phyloP scores from a whole-genome alignment of 768 basidiomycete species.

The Brasilioporus rufonigricans region DNA sequence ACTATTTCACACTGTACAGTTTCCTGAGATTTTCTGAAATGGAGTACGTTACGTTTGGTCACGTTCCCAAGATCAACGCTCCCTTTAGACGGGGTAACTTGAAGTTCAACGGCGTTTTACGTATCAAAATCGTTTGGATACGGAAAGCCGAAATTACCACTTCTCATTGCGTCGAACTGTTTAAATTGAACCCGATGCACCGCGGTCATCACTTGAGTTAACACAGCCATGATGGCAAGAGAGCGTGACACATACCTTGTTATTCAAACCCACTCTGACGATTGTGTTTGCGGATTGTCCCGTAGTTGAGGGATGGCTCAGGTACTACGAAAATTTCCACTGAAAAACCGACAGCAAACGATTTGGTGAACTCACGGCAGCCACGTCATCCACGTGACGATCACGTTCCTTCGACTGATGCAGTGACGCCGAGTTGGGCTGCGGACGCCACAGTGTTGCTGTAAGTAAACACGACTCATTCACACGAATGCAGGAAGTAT shows the following conservation, averaged over 20 bases:
- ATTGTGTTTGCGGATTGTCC: not conserved
- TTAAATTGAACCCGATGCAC: not conserved
- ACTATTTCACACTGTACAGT: not conserved
- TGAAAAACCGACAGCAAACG: not conserved
- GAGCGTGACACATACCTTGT: not conserved
- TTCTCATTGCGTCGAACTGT: not conserved
- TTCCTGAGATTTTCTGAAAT: constrained; percentile 8
- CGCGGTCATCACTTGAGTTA: not conserved
- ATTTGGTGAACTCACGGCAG: not conserved
- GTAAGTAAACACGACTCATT: not conserved
- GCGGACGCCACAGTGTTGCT: not conserved
- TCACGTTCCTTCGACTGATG: not conserved
- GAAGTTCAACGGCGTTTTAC: not conserved
- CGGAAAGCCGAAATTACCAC: not conserved
- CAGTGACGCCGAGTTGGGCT: not conserved
- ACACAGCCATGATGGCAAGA: not conserved
- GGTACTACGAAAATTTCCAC: not conserved
- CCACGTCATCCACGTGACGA: not conserved
- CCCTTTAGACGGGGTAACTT: not conserved
- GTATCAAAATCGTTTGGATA: not conserved
- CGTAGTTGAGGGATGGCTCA: not conserved
- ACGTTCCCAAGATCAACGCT: not conserved
- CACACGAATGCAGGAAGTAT: not conserved
- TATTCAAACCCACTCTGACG: not conserved
- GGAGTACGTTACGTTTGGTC: not conserved